Percentiles rank a stretch among this genome's conserved stretches.
Evolutionary conservation across 2,329 filamentous ascomycete genomes (phyloP).

Genomic region (Coniochaeta prunicola): DNA sequence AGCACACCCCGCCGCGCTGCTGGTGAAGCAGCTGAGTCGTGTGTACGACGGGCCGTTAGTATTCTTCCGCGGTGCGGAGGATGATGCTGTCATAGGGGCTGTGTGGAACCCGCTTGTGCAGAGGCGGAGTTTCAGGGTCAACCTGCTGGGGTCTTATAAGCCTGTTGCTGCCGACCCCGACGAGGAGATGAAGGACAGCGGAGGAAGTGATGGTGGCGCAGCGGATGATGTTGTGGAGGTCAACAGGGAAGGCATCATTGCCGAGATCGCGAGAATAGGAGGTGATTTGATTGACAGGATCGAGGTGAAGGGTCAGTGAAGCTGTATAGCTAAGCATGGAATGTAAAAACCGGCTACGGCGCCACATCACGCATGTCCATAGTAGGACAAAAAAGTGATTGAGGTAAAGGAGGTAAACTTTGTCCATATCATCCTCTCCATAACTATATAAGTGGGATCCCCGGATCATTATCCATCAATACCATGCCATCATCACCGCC

Average conservation of each 20-base stretch:
- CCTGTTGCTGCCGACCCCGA: constrained; percentile 29
- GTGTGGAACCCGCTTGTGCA: constrained; percentile 52
- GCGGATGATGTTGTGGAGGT: constrained; percentile 47
- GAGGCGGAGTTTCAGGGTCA: constrained; percentile 59
- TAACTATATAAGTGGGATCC: background rate
- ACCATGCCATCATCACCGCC: background rate
- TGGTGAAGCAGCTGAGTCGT: constrained; percentile 59
- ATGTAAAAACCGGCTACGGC: too few relatives aligned
- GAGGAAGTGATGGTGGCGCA: constrained; percentile 22
- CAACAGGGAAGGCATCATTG: constrained; percentile 60
- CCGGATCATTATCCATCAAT: constrained; percentile 1
- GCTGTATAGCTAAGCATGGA: too few relatives aligned
- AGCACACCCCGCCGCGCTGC: constrained; percentile 52
- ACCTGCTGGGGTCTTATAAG: constrained; percentile 60
- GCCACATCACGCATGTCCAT: too few relatives aligned
- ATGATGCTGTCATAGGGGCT: constrained; percentile 46
- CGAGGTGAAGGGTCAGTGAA: constrained; percentile 35
- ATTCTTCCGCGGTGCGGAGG: constrained; percentile 67
- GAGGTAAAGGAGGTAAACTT: background rate
- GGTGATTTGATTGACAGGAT: constrained; percentile 62
- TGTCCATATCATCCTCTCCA: background rate
- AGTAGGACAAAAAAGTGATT: background rate
- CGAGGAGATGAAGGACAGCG: constrained; percentile 16
- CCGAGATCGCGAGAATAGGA: constrained; percentile 65
- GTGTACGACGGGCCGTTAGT: constrained; percentile 64